These are phyloP conservation scores for Oidium heveae DNA, from an alignment of 2,329 filamentous ascomycete genomes.

Conservation along the genomic window DNA sequence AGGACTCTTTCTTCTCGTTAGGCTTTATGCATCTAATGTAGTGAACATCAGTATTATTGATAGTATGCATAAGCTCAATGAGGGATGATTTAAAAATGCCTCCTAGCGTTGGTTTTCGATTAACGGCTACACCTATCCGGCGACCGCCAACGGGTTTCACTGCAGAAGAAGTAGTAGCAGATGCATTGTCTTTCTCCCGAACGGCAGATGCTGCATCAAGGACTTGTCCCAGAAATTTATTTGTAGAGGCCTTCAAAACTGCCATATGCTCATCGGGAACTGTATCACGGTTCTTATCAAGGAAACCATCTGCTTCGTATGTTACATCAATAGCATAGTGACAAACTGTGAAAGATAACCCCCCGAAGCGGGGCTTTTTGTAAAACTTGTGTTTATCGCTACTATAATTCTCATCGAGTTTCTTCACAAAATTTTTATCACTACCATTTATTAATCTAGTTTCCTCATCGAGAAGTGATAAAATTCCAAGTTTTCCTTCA, in stretches of 20 bases:
- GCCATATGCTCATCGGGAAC: conserved; percentile 97
- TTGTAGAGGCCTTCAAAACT: conserved; percentile 61
- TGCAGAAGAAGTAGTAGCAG: conserved; percentile 33
- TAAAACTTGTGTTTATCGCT: conserved; percentile 86
- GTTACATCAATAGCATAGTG: conserved; percentile 97
- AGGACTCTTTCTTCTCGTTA: conserved; percentile 86
- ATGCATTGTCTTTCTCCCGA: conserved; percentile 62
- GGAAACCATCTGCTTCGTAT: conserved; percentile 96
- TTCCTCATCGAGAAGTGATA: conserved; percentile 86
- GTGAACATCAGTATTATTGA: conserved; percentile 93
- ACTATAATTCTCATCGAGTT: conserved; percentile 83
- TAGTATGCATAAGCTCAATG: conserved; percentile 94
- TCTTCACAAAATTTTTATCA: conserved; percentile 89
- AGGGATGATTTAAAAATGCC: conserved; percentile 97
- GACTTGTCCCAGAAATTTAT: conserved; percentile 63
- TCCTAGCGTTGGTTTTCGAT: conserved; percentile 87
- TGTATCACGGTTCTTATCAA: conserved; percentile 97
- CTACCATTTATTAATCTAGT: conserved; percentile 91
- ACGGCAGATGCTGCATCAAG: conserved; percentile 66
- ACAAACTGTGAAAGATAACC: conserved; percentile 91
- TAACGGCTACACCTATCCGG: conserved; percentile 75
- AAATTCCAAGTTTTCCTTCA: conserved; percentile 81
- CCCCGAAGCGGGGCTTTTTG: conserved; percentile 95
- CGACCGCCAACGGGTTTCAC: conserved; percentile 60
- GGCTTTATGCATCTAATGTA: conserved; percentile 99